These are phyloP conservation scores for Dacryopinax spathularia DNA, from an alignment of 768 basidiomycete species.

Conservation along the genomic window DNA sequence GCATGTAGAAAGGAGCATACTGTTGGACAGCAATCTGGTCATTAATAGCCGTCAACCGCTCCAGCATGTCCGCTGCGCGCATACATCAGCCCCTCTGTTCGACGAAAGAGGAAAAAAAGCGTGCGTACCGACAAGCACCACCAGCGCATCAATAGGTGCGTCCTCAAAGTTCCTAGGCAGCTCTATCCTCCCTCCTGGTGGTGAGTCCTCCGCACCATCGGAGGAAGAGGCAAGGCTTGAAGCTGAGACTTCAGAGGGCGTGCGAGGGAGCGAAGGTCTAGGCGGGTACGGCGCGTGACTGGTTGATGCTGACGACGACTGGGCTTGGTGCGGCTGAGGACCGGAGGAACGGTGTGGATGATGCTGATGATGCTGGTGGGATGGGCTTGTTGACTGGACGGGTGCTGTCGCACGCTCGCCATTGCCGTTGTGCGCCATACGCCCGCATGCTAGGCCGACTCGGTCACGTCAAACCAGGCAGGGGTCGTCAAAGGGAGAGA, in stretches of 20 bases:
- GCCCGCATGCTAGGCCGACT: not conserved
- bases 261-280: too few species aligned
- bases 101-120: conserved; percentile 5
- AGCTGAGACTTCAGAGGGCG: too few species aligned
- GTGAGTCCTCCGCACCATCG: too few species aligned
- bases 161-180: conserved; percentile 75
- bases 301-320: not conserved
- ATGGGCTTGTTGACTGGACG: not conserved
- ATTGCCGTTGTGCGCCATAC: not conserved
- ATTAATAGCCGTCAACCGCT: conserved; percentile 88
- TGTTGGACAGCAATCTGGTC: conserved; percentile 84
- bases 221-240: not conserved
- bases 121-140: conserved; percentile 72
- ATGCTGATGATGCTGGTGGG: not conserved
- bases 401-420: not conserved
- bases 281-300: not conserved
- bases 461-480: too few species aligned
- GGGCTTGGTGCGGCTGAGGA: not conserved
- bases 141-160: conserved; percentile 66
- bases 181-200: not conserved
- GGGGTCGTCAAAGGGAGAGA: too few species aligned
- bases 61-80: conserved; percentile 77
- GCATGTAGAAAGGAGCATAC: conserved; percentile 31
- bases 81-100: conserved; percentile 11
- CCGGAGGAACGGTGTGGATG: not conserved